phyloP scores from a whole-genome alignment of 768 basidiomycete species.

The Xanthoconium stramineum region DNA sequence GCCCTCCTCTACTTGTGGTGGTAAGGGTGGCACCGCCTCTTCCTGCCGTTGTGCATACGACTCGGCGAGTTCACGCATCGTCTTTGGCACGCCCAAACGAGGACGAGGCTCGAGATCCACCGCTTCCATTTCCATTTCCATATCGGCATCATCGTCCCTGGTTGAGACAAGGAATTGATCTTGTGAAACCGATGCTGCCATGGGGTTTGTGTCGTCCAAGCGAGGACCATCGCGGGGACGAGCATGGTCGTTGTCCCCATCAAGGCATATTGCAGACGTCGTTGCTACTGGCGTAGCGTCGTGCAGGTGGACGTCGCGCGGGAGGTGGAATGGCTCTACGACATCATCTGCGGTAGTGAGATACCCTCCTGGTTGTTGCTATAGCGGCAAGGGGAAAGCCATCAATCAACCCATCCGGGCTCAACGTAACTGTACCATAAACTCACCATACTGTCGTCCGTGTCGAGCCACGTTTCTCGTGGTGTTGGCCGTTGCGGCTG shows the following conservation, averaged over 20 bases:
- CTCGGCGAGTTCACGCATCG: conserved; percentile 65
- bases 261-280: neutral
- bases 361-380: conserved; percentile 50
- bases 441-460: conserved; percentile 23
- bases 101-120: conserved; percentile 11
- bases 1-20: conserved; percentile 5
- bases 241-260: neutral
- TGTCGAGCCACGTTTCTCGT: conserved; percentile 19
- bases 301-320: conserved; percentile 43
- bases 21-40: conserved; percentile 3
- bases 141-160: conserved; percentile 6
- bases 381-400: neutral
- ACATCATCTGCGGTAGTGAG: conserved; percentile 68
- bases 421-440: neutral
- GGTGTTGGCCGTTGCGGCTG: conserved; percentile 6
- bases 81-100: conserved; percentile 41
- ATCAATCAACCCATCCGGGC: conserved; percentile 16
- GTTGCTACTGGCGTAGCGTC: conserved; percentile 9
- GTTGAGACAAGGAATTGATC: conserved; percentile 5
- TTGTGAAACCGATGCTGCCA: conserved; percentile 1
- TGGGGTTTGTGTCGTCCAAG: neutral
- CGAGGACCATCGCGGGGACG: neutral
- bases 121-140: conserved; percentile 15
- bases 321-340: conserved; percentile 69
- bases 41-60: conserved; percentile 8